phyloP scores from a whole-genome alignment of 306 rosid species.

The Lagenaria siceraria region DNA sequence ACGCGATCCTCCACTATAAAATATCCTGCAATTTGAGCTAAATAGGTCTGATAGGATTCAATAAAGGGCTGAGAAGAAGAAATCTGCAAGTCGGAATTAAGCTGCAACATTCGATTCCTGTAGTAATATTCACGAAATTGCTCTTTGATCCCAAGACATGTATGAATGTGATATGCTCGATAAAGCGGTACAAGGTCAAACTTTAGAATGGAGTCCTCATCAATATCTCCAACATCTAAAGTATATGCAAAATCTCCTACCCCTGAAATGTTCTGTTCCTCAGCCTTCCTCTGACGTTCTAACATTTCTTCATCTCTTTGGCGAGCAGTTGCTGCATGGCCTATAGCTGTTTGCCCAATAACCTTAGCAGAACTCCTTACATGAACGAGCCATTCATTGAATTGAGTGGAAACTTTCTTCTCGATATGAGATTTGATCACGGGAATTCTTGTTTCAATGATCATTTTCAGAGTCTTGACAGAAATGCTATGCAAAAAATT shows the following conservation, averaged over 20 bases:
- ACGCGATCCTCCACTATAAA: slow-evolving; percentile 90
- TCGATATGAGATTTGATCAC: slow-evolving; percentile 61
- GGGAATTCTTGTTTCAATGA: slow-evolving; percentile 63
- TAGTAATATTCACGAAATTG: slow-evolving; percentile 81
- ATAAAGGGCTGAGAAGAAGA: slow-evolving; percentile 67
- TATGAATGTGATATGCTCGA: slow-evolving; percentile 85
- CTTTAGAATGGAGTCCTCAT: slow-evolving; percentile 53
- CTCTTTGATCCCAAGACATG: slow-evolving; percentile 64
- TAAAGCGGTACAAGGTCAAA: slow-evolving; percentile 82
- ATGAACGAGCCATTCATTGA: slow-evolving; percentile 90
- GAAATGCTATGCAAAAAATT: slow-evolving; percentile 46
- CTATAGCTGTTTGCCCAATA: slow-evolving; percentile 76
- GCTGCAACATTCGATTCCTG: slow-evolving; percentile 68
- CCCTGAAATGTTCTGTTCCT: slow-evolving; percentile 33
- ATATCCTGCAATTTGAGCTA: slow-evolving; percentile 86
- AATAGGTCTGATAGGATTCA: slow-evolving; percentile 63
- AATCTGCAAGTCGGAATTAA: slow-evolving; percentile 75
- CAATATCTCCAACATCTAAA: slow-evolving; percentile 63
- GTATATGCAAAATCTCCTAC: slow-evolving; percentile 33
- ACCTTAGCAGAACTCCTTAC: slow-evolving; percentile 68
- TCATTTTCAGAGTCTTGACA: slow-evolving; percentile 48
- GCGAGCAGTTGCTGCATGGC: slow-evolving; percentile 51
- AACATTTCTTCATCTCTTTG: slow-evolving; percentile 72
- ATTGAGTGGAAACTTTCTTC: slow-evolving; percentile 68
- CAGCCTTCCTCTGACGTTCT: slow-evolving; percentile 58